Evolutionary conservation across 23 red algal species (phyloP), one percentile per base, ranked within the genome.

Genomic region (Gracilaria caudata): DNA sequence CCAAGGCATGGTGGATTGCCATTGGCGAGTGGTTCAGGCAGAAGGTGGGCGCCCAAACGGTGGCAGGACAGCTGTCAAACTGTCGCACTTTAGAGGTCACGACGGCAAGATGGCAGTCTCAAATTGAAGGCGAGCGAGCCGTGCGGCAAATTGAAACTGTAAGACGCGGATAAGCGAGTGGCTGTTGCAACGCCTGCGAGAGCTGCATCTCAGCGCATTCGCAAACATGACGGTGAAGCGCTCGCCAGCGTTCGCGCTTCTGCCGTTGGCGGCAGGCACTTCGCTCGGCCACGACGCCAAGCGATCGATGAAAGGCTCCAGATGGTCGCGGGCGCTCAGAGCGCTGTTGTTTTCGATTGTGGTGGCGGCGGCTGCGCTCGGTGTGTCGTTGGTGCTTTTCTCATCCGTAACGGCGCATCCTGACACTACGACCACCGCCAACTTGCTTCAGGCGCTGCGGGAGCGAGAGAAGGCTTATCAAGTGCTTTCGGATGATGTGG

Each of bases 401-500:
- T 89, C 73, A 12, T 37, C 68, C 0, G 38, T 26, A 6, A 33
- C 44, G 3, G 14, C 33, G 4, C 78, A 82, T 46, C 65, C 87
- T 40, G 53, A 65, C 59, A 81, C 87, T 19, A 72, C 77, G 6
- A 58, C 87, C 32, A 82, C 87, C 21, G 24, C 77, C 26, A 61
- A 54, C n/a, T 49, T 91, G 10, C 54, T 91, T 1, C 33, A 65
- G 10, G 85, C 74, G 37, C n/a, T 91, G 20, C 59, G 38, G 6
- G 23, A 53, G 12, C 87, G 76, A 12, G 64, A 68, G 13, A 79
- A 53, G 0, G 14, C 38, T 13, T 93, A 81, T 45, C 35, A 63
- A 2, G n/a, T 86, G 11, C 19, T 93, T 25, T 86, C 90, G 0
- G 80, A 84, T 28, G 13, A 51, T 16, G 90, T 93, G 16, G 80